phyloP scores from a whole-genome alignment of 768 basidiomycete genomes.

The Suillus placidus region DNA sequence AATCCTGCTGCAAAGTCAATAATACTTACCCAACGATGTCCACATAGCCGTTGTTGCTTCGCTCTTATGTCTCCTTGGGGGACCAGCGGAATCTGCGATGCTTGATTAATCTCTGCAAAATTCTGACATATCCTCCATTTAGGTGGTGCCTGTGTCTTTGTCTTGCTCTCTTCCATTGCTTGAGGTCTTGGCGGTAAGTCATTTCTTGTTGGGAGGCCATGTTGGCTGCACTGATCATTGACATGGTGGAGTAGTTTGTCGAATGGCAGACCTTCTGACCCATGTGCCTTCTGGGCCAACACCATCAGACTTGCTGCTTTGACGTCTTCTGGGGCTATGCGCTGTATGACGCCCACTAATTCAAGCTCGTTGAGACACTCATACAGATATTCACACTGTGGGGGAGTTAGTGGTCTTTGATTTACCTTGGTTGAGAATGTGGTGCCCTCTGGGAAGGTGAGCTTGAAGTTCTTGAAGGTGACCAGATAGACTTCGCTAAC shows the following conservation, averaged over 20 bases:
- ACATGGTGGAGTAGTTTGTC: neutral
- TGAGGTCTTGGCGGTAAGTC: too few relatives aligned
- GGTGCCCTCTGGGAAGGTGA: neutral
- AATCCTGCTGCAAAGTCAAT: too few relatives aligned
- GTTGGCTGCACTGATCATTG: too few relatives aligned
- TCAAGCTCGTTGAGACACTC: neutral
- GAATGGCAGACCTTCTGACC: conserved; percentile 6
- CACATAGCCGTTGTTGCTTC: too few relatives aligned
- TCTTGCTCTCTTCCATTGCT: too few relatives aligned
- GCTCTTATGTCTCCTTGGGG: too few relatives aligned
- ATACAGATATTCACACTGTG: conserved; percentile 1
- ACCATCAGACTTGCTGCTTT: conserved; percentile 15
- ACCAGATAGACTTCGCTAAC: conserved; percentile 41
- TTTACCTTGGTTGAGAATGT: neutral
- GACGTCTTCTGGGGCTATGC: conserved; percentile 13
- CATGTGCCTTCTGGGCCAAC: conserved; percentile 21
- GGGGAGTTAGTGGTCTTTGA: conserved; percentile 4
- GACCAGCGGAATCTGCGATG: too few relatives aligned
- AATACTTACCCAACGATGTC: too few relatives aligned
- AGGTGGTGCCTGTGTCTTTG: too few relatives aligned
- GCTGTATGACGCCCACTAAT: neutral
- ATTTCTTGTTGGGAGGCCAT: too few relatives aligned
- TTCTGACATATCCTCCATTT: too few relatives aligned
- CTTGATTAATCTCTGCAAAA: too few relatives aligned
- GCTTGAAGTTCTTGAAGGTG: neutral